Conservation (phyloP, 2,329 filamentous ascomycete species). For the Didymella keratinophila region DNA sequence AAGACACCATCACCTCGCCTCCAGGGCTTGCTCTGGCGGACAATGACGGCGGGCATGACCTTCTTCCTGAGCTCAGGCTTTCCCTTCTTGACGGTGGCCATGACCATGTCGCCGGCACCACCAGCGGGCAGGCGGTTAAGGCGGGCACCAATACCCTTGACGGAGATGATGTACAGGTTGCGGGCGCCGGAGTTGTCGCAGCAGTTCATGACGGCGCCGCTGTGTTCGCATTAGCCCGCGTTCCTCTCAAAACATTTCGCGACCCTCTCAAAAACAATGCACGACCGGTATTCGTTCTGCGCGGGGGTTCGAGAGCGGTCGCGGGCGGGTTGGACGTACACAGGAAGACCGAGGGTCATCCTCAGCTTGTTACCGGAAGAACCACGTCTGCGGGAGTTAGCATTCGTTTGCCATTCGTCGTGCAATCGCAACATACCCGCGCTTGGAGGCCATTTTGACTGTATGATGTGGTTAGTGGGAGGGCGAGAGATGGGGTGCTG, state of each 20-base stretch:
- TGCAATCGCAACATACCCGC: slow-evolving; percentile 43
- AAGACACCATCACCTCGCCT: slow-evolving; percentile 97
- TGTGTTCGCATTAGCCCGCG: slow-evolving; percentile 55
- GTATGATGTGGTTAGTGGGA: slow-evolving; percentile 30
- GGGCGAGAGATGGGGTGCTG: slow-evolving; percentile 37
- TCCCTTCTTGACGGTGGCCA: slow-evolving; percentile 99
- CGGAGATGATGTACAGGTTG: slow-evolving; percentile 99
- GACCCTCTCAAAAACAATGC: slow-evolving; percentile 18
- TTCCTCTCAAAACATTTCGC: slow-evolving; percentile 19
- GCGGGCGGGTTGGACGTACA: slow-evolving; percentile 71
- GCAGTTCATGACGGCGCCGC: slow-evolving; percentile 99
- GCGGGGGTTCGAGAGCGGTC: slow-evolving; percentile 21
- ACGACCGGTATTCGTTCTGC: slow-evolving; percentile 13
- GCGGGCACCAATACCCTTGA: slow-evolving; percentile 97
- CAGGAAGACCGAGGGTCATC: slow-evolving; percentile 99
- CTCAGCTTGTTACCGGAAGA: slow-evolving; percentile 99
- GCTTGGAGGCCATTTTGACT: slow-evolving; percentile 53
- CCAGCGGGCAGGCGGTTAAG: slow-evolving; percentile 97
- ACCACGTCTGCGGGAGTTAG: slow-evolving; percentile 66
- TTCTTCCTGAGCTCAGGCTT: slow-evolving; percentile 99
- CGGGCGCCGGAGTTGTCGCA: slow-evolving; percentile 98
- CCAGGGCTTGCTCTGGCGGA: slow-evolving; percentile 99
- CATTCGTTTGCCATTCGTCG: neutral
- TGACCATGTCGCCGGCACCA: slow-evolving; percentile 99
- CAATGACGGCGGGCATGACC: slow-evolving; percentile 99